A percentile compares a stretch with the other conserved stretches of the same genome.
phyloP scores from a whole-genome alignment of 2,329 filamentous ascomycete genomes.

The Aspergillus sergii region DNA sequence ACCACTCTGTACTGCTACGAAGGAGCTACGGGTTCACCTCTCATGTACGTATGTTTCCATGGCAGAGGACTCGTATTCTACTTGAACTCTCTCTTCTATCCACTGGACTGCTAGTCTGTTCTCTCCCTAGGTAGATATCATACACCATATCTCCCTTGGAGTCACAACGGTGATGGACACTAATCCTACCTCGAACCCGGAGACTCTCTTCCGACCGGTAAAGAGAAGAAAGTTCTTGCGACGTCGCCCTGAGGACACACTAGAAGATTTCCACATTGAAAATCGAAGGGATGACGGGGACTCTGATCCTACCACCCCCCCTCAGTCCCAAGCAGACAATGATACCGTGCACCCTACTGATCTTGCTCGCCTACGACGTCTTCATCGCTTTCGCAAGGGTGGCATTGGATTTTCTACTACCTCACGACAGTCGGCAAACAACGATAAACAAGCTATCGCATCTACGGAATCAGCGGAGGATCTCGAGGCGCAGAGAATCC shows the following conservation, averaged over 20 bases:
- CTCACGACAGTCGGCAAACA: slow-evolving; percentile 25
- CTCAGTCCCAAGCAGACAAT: slow-evolving; percentile 15
- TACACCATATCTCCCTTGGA: not conserved
- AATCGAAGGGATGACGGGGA: slow-evolving; percentile 1
- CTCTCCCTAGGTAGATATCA: not conserved
- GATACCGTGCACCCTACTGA: slow-evolving; percentile 30
- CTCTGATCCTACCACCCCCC: slow-evolving; percentile 10
- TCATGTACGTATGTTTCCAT: not conserved
- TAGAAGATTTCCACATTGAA: slow-evolving; percentile 13
- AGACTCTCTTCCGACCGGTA: slow-evolving; percentile 49
- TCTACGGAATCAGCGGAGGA: slow-evolving; percentile 34
- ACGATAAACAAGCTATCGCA: slow-evolving; percentile 15
- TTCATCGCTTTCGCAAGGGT: slow-evolving; percentile 40
- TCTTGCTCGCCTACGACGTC: slow-evolving; percentile 43
- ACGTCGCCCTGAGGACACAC: slow-evolving; percentile 39
- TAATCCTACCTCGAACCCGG: slow-evolving; percentile 24
- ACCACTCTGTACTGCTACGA: not conserved
- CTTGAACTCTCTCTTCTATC: not conserved
- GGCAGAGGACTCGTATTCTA: not conserved
- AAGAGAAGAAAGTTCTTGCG: slow-evolving; percentile 57
- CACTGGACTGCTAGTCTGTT: not conserved
- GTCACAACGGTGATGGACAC: slow-evolving; percentile 31
- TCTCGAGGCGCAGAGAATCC: slow-evolving; percentile 37
- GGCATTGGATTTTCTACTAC: slow-evolving; percentile 51
- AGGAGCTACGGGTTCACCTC: not conserved